These are phyloP conservation scores for Mycena galopus DNA, from an alignment of 768 basidiomycete genomes.

Conservation along the genomic window DNA sequence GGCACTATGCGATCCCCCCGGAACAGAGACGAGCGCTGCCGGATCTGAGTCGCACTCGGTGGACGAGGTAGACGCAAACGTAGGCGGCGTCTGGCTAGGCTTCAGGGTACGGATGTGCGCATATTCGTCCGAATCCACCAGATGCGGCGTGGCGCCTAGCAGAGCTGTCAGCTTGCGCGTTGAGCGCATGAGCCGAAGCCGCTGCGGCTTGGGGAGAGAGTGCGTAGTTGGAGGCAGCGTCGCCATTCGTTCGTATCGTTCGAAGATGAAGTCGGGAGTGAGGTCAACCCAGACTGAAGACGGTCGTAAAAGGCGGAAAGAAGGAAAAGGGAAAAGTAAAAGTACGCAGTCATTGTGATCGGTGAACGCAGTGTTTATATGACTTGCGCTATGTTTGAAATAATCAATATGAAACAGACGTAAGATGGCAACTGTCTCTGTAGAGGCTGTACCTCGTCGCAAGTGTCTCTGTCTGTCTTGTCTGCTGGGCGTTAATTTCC, in stretches of 20 bases:
- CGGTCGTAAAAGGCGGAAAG: background rate
- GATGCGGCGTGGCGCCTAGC: slow-evolving; percentile 28
- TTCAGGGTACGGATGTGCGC: background rate
- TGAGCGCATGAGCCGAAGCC: slow-evolving; percentile 35
- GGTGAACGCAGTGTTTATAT: no score
- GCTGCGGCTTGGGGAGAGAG: slow-evolving; percentile 23
- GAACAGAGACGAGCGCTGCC: slow-evolving; percentile 8
- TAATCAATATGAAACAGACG: no score
- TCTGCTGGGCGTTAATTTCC: no score
- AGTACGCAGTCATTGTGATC: no score
- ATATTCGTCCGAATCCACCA: slow-evolving; percentile 22
- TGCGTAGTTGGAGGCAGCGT: slow-evolving; percentile 27
- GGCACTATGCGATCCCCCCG: background rate
- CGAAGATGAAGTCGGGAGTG: no score
- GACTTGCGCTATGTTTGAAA: no score
- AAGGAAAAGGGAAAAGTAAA: no score
- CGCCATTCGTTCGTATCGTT: background rate
- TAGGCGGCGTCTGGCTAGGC: background rate
- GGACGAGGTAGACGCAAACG: slow-evolving; percentile 5
- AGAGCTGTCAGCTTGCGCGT: slow-evolving; percentile 32
- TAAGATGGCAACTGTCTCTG: no score
- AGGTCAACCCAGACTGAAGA: no score
- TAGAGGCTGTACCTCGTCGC: no score
- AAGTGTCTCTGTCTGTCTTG: no score
- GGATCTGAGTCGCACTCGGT: background rate